These are phyloP conservation scores for Harringtonia aguacate DNA, from an alignment of 2,329 filamentous ascomycete genomes.

Conservation along the genomic window DNA sequence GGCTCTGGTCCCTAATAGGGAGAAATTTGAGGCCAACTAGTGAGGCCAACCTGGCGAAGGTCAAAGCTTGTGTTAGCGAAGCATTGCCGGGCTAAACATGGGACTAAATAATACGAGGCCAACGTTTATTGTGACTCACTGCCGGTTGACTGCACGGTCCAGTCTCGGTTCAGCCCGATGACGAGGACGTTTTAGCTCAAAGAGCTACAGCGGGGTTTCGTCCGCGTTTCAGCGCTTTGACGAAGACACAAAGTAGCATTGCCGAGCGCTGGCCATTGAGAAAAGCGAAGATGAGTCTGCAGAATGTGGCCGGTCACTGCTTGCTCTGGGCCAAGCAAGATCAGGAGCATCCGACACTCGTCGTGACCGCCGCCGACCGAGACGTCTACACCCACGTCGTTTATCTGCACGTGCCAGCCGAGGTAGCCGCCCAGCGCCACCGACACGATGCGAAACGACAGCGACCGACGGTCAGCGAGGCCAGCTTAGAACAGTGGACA, in stretches of 20 bases:
- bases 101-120: no score
- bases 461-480: constrained; percentile 21
- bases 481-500: constrained; percentile 36
- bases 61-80: no score
- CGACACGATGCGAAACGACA: constrained; percentile 22
- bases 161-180: no score
- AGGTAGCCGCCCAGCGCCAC: constrained; percentile 26
- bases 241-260: constrained; percentile 23
- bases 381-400: constrained; percentile 44
- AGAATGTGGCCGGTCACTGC: constrained; percentile 33
- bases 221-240: constrained; percentile 31
- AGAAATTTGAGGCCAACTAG: no score
- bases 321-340: constrained; percentile 38
- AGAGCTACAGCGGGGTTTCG: no score
- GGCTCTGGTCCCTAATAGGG: no score
- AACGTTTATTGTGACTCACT: no score
- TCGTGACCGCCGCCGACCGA: constrained; percentile 31
- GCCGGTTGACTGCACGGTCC: no score
- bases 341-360: constrained; percentile 19
- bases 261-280: constrained; percentile 34
- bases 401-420: constrained; percentile 34
- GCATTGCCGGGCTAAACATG: no score
- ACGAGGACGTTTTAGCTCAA: no score
- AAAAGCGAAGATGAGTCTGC: constrained; percentile 27
- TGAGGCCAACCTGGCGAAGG: no score